Conservation (phyloP, 1,284 basidiomycete genomes). For the Sporisorium scitamineum region DNA sequence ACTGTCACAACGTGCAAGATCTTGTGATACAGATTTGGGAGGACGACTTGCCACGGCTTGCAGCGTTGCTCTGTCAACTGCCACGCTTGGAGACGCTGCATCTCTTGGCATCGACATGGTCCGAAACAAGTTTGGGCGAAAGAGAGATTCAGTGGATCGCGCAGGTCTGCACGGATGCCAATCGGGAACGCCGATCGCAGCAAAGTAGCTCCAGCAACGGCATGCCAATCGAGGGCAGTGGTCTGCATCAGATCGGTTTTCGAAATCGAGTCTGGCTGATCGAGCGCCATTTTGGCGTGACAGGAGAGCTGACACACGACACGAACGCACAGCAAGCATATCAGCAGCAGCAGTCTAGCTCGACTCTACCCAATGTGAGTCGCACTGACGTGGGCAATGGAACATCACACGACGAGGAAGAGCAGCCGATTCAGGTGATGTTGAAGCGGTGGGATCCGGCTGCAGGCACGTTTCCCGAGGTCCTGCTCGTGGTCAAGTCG, state of each 20-base stretch:
- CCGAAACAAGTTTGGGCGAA: conserved; percentile 44
- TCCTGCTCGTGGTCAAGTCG: conserved; percentile 59
- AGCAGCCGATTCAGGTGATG: conserved; percentile 26
- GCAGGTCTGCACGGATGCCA: conserved; percentile 35
- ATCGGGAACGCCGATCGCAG: conserved; percentile 35
- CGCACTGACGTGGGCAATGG: not conserved
- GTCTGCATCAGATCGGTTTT: conserved; percentile 62
- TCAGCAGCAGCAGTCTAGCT: conserved; percentile 3
- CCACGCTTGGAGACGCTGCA: conserved; percentile 52
- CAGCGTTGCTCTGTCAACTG: conserved; percentile 40
- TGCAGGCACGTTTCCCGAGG: conserved; percentile 57
- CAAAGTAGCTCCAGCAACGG: not conserved
- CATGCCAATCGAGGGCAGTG: conserved; percentile 17
- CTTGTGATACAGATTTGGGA: conserved; percentile 65
- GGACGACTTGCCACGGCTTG: conserved; percentile 46
- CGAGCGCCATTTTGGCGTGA: conserved; percentile 24
- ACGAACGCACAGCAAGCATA: not conserved
- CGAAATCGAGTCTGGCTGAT: conserved; percentile 66
- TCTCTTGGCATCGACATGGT: conserved; percentile 50
- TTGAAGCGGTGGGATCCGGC: conserved; percentile 58
- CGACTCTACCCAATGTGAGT: conserved; percentile 31
- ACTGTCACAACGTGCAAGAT: conserved; percentile 50
- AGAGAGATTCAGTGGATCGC: conserved; percentile 48
- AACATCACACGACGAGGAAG: conserved; percentile 8
- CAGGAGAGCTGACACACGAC: not conserved